These are phyloP conservation scores for Monosporozyma unispora DNA, from an alignment of 805 yeast genomes.

Conservation along the genomic window DNA sequence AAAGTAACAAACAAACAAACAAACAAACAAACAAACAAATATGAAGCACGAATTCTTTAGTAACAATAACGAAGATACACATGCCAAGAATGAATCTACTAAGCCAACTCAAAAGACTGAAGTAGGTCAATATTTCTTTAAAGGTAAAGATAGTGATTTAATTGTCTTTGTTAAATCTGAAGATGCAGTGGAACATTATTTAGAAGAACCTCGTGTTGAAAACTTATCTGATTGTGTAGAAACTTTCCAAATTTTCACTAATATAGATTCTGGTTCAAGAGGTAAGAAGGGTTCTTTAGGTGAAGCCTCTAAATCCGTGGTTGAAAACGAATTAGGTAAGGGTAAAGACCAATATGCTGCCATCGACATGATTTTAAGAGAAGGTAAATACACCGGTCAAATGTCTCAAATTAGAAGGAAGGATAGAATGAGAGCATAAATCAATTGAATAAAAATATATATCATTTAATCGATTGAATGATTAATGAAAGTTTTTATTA, in stretches of 20 bases:
- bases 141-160: slow-evolving; percentile 58
- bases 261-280: slow-evolving; percentile 38
- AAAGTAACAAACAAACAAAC: not conserved
- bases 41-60: not conserved
- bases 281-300: slow-evolving; percentile 68
- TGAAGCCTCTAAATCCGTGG: slow-evolving; percentile 57
- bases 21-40: not conserved
- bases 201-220: slow-evolving; percentile 32
- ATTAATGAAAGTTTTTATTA: not conserved
- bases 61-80: not conserved
- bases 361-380: slow-evolving; percentile 47
- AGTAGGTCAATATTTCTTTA: slow-evolving; percentile 48
- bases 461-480: not conserved
- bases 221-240: slow-evolving; percentile 49
- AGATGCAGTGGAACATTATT: slow-evolving; percentile 35
- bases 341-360: slow-evolving; percentile 42
- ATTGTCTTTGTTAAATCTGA: slow-evolving; percentile 53
- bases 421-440: not conserved
- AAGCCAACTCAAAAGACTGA: slow-evolving; percentile 17
- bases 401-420: not conserved
- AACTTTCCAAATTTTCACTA: slow-evolving; percentile 54
- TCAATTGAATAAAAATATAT: not conserved
- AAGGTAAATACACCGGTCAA: slow-evolving; percentile 44
- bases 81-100: not conserved
- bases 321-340: slow-evolving; percentile 62